phyloP scores from a whole-genome alignment of 78 protist genomes.

The Speleostelium caveatum region DNA sequence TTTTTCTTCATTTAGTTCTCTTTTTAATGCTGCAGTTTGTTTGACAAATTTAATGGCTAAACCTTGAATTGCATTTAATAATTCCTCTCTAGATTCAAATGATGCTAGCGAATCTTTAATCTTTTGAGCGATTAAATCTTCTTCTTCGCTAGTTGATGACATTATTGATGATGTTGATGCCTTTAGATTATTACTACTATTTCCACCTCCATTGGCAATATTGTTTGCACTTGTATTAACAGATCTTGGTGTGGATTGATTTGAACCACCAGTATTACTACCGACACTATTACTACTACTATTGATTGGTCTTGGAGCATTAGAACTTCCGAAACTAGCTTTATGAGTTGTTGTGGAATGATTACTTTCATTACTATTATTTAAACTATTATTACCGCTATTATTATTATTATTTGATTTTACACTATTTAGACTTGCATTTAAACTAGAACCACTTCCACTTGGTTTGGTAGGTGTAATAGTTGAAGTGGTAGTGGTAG shows the following conservation, averaged over 20 bases:
- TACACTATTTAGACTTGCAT: background rate
- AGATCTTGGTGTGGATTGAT: background rate
- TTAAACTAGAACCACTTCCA: background rate
- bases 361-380: too few relatives aligned
- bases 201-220: background rate
- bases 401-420: background rate
- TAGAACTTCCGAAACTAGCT: too few relatives aligned
- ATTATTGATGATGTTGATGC: background rate
- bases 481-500: too few relatives aligned
- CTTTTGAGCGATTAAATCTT: slow-evolving; percentile 33
- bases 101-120: slow-evolving; percentile 44
- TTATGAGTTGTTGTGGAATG: too few relatives aligned
- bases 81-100: slow-evolving; percentile 29
- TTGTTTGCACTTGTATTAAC: background rate
- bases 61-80: slow-evolving; percentile 37
- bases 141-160: slow-evolving; percentile 1
- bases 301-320: background rate
- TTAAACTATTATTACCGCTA: background rate
- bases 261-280: background rate
- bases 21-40: slow-evolving; percentile 29
- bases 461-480: too few relatives aligned
- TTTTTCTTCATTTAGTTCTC: slow-evolving; percentile 33
- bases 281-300: background rate
- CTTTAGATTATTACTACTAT: background rate
- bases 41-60: slow-evolving; percentile 61